Percentiles rank a stretch among this genome's conserved stretches.
phyloP scores from a whole-genome alignment of 352 stramenopile species.

The Achlya hypogyna region DNA sequence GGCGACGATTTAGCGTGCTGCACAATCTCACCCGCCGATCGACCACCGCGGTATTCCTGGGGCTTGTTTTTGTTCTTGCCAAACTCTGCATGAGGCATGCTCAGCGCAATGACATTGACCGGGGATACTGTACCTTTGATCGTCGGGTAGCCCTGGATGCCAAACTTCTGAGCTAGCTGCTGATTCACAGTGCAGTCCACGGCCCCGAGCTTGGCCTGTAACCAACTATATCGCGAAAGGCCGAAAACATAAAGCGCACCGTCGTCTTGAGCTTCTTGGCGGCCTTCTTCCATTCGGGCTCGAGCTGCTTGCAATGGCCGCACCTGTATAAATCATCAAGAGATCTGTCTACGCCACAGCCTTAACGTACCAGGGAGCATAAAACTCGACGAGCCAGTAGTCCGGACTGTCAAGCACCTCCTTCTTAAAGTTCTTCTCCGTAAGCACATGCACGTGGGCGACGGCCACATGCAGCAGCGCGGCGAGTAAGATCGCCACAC shows the following conservation, averaged over 20 bases:
- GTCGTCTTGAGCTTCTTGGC: constrained; percentile 80
- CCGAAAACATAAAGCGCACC: too few species aligned
- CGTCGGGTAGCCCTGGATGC: constrained; percentile 67
- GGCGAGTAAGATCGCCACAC: background rate
- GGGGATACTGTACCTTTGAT: constrained; percentile 43
- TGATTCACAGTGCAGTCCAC: constrained; percentile 58
- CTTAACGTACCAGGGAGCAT: constrained; percentile 69
- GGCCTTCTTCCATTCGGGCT: constrained; percentile 82
- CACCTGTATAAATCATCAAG: constrained; percentile 38
- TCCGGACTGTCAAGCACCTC: constrained; percentile 66
- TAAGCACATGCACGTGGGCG: constrained; percentile 48
- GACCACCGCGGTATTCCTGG: constrained; percentile 56
- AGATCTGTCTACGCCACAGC: too few species aligned
- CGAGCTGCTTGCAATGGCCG: constrained; percentile 86
- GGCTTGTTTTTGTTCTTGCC: constrained; percentile 74
- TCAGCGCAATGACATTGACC: background rate
- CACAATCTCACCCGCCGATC: constrained; percentile 51
- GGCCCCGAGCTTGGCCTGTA: constrained; percentile 50
- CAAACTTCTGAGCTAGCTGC: constrained; percentile 60
- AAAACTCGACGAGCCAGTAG: constrained; percentile 92
- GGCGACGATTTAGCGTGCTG: constrained; percentile 62
- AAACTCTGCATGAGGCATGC: constrained; percentile 34
- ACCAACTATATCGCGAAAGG: background rate
- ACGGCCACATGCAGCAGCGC: background rate
- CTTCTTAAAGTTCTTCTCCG: constrained; percentile 77